phyloP scores from a whole-genome alignment of 495 filamentous ascomycete genomes.

The Penicillium taxi region DNA sequence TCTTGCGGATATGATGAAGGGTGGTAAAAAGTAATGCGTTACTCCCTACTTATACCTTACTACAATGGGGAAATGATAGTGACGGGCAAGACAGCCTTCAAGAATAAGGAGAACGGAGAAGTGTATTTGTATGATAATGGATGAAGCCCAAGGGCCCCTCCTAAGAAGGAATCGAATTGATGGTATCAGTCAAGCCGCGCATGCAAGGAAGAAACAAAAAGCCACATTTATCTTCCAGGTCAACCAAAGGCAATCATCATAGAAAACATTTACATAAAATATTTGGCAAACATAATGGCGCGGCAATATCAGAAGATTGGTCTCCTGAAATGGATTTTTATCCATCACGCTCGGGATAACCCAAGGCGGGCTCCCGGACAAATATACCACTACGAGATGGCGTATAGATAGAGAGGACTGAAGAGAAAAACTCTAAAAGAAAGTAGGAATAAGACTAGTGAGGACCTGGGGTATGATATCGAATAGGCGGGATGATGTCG shows the following conservation, averaged over 20 bases:
- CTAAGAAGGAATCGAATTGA: constrained; percentile 11
- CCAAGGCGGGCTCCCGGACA: constrained; percentile 2
- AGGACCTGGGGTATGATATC: constrained; percentile 6
- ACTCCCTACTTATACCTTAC: too few relatives aligned
- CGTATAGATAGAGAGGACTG: constrained; percentile 14
- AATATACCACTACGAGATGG: constrained; percentile 8
- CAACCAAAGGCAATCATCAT: constrained; percentile 6
- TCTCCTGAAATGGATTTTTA: background rate
- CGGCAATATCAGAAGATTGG: background rate
- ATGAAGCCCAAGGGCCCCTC: constrained; percentile 5
- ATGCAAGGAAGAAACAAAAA: constrained; percentile 15
- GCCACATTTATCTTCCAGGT: constrained; percentile 5
- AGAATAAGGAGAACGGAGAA: background rate
- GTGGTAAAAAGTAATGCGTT: constrained; percentile 5
- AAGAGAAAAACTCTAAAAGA: constrained; percentile 5
- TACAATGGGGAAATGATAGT: too few relatives aligned
- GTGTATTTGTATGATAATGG: constrained; percentile 3
- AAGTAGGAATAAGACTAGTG: constrained; percentile 10
- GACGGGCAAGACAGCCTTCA: too few relatives aligned
- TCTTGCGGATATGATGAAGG: constrained; percentile 36
- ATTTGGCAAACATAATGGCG: constrained; percentile 2
- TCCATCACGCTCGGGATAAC: background rate
- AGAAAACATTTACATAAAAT: constrained; percentile 11
- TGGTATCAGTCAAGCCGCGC: constrained; percentile 23
- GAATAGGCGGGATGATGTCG: constrained; percentile 14